phyloP scores from a whole-genome alignment of 1,139 yeast genomes.

The Barnettozyma hawaiiensis region DNA sequence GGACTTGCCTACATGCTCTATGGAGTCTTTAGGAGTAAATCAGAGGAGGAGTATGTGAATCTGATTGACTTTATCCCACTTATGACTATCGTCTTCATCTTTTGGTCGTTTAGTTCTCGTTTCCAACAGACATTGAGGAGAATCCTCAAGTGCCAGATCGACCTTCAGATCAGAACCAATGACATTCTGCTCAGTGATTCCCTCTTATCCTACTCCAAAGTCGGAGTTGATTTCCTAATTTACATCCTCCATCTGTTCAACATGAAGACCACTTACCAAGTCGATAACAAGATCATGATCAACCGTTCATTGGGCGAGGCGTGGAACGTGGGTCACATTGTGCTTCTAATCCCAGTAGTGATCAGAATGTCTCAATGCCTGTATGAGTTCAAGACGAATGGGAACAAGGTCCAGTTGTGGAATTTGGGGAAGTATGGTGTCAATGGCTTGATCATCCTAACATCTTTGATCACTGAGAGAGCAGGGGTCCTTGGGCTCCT shows the following conservation, averaged over 20 bases:
- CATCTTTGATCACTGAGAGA: conserved; percentile 18
- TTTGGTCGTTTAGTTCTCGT: conserved; percentile 34
- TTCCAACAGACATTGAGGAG: conserved; percentile 47
- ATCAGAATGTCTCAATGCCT: conserved; percentile 80
- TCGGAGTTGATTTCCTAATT: conserved; percentile 61
- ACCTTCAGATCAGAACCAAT: conserved; percentile 57
- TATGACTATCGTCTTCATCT: conserved; percentile 28
- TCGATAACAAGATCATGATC: conserved; percentile 19
- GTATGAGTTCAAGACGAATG: conserved; percentile 53
- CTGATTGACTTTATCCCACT: conserved; percentile 31
- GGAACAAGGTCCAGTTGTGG: conserved; percentile 49
- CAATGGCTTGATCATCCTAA: conserved; percentile 55
- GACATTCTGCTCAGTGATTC: conserved; percentile 81
- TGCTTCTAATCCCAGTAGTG: conserved; percentile 45
- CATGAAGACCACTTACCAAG: conserved; percentile 18
- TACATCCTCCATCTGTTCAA: conserved; percentile 36
- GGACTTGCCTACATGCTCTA: conserved; percentile 9
- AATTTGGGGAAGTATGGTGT: conserved; percentile 73
- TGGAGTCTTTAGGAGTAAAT: conserved; percentile 6
- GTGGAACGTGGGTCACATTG: conserved; percentile 9
- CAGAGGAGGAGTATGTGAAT: conserved; percentile 5
- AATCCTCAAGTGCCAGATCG: conserved; percentile 50
- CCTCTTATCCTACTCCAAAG: conserved; percentile 71
- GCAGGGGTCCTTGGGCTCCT: conserved; percentile 18
- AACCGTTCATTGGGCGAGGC: conserved; percentile 40